Evolutionary conservation across 1,139 yeast species (phyloP).

Genomic region (Suhomyces coccinellae): DNA sequence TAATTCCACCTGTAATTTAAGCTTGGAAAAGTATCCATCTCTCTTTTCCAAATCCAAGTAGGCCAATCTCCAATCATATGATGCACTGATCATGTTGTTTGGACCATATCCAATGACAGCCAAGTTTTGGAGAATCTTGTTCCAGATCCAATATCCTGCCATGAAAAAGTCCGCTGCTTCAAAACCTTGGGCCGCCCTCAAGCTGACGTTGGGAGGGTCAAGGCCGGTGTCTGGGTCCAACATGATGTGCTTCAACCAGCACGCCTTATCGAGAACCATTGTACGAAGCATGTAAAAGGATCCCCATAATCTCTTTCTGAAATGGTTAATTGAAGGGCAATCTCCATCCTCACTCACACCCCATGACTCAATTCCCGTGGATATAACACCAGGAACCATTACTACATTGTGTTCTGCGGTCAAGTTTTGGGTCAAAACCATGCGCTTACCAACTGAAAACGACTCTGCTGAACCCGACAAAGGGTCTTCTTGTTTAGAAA

Average conservation of each 20-base stretch:
- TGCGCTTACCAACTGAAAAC: constrained; percentile 80
- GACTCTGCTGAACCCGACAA: constrained; percentile 67
- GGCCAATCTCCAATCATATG: constrained; percentile 95
- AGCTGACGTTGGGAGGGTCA: constrained; percentile 78
- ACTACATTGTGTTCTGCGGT: constrained; percentile 73
- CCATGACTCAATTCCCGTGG: constrained; percentile 96
- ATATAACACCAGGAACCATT: constrained; percentile 93
- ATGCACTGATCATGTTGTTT: constrained; percentile 83
- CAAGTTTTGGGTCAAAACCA: constrained; percentile 53
- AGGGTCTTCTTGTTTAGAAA: constrained; percentile 28
- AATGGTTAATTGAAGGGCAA: constrained; percentile 82
- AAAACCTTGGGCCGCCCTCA: constrained; percentile 94
- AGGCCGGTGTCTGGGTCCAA: constrained; percentile 88
- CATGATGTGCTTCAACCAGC: constrained; percentile 92
- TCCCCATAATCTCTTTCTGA: constrained; percentile 93
- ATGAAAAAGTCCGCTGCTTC: constrained; percentile 96
- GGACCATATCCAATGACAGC: constrained; percentile 95
- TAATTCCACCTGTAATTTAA: constrained; percentile 72
- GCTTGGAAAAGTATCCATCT: constrained; percentile 78
- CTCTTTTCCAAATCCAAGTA: constrained; percentile 84
- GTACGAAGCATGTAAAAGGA: constrained; percentile 92
- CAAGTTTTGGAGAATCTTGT: constrained; percentile 84
- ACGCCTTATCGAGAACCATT: constrained; percentile 85
- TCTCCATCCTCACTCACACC: constrained; percentile 62
- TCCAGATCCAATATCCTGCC: constrained; percentile 99